Conservation (phyloP, 768 basidiomycete species). For the Kwoniella mangroviensis region DNA sequence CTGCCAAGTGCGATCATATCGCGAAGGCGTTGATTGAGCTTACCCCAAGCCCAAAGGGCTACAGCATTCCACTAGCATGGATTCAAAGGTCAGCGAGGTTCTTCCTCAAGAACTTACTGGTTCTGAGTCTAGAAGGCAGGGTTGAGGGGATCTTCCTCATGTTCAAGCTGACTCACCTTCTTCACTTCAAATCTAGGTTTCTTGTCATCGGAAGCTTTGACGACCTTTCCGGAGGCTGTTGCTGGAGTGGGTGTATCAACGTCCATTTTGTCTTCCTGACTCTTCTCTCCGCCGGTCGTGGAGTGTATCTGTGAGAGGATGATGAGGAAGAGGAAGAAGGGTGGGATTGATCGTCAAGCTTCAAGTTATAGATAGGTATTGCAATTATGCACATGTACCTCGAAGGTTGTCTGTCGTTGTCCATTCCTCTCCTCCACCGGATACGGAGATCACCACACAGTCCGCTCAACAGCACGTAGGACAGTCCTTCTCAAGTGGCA, state of each 20-base stretch:
- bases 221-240: conserved; percentile 6
- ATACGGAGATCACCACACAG: neutral
- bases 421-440: conserved; percentile 1
- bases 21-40: conserved; percentile 31
- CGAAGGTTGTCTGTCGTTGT: conserved; percentile 3
- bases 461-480: neutral
- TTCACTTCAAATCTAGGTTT: conserved; percentile 91
- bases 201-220: conserved; percentile 62
- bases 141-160: neutral
- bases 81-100: neutral
- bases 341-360: no score
- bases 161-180: conserved; percentile 68
- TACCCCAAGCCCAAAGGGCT: conserved; percentile 98
- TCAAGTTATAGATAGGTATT: no score
- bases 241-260: conserved; percentile 37
- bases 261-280: conserved; percentile 32
- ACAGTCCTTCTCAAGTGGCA: neutral
- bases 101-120: no score
- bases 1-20: neutral
- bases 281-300: neutral
- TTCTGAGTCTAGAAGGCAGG: no score
- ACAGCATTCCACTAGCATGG: conserved; percentile 95
- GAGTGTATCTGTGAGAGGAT: no score
- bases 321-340: neutral
- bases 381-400: no score